Conservation (phyloP, 805 yeast genomes). For the Grigorovia transvaalensis region DNA sequence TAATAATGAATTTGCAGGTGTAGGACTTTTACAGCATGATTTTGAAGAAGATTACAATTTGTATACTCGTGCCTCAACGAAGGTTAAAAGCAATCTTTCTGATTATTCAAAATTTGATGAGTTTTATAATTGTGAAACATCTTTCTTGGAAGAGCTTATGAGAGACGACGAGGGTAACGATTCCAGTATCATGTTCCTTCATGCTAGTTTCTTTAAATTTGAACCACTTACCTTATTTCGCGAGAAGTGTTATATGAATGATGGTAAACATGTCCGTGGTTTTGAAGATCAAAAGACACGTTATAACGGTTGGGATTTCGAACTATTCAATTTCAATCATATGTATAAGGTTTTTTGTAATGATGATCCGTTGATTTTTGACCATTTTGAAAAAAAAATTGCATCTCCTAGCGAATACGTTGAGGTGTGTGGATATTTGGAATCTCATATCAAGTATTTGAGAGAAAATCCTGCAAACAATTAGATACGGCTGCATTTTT, state of each 20-base stretch:
- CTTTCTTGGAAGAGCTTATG: background rate
- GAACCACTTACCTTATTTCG: conserved; percentile 24
- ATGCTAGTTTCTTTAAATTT: conserved; percentile 30
- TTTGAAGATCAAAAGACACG: conserved; percentile 8
- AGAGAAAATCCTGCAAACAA: conserved; percentile 3
- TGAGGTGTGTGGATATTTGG: conserved; percentile 15
- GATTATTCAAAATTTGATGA: conserved; percentile 9
- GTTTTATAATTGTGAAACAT: background rate
- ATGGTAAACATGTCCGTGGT: conserved; percentile 20
- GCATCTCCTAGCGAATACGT: conserved; percentile 10
- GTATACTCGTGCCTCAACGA: conserved; percentile 6
- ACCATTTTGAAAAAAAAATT: background rate
- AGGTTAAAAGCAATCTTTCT: conserved; percentile 5
- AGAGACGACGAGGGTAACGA: conserved; percentile 2
- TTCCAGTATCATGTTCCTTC: conserved; percentile 27
- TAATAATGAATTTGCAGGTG: conserved; percentile 27
- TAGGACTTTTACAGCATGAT: conserved; percentile 40
- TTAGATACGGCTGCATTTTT: background rate
- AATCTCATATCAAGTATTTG: conserved; percentile 11
- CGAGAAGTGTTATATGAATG: conserved; percentile 7
- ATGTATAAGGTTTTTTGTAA: conserved; percentile 13
- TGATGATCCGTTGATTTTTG: conserved; percentile 8
- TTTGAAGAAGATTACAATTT: conserved; percentile 37
- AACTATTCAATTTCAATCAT: conserved; percentile 14
- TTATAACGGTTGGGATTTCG: conserved; percentile 18